Conservation (phyloP, 2,329 filamentous ascomycete species). For the Thelonectria discophora region DNA sequence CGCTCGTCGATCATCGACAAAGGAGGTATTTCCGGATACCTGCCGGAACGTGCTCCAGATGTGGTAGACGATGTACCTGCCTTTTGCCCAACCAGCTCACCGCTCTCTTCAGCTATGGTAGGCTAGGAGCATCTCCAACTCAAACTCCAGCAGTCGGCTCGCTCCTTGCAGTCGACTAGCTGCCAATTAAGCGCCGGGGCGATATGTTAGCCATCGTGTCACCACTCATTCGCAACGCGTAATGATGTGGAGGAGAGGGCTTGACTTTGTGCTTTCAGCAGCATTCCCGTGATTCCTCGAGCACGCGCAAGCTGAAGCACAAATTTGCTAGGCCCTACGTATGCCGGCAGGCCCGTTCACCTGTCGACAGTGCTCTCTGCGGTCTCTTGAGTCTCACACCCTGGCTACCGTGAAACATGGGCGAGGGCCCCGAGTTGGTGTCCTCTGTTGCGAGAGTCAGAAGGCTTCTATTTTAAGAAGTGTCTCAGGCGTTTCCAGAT, state of each 20-base stretch:
- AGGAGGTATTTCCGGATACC: no score
- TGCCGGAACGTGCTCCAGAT: no score
- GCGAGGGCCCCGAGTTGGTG: conserved; percentile 21
- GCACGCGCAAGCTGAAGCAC: conserved; percentile 6
- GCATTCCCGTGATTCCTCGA: conserved; percentile 9
- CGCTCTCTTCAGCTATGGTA: neutral
- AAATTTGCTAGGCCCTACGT: conserved; percentile 4
- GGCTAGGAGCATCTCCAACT: neutral
- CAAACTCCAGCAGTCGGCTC: neutral
- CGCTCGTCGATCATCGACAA: neutral
- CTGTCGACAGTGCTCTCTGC: conserved; percentile 1
- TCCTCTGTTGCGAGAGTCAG: conserved; percentile 8
- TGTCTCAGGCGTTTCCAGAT: conserved; percentile 40
- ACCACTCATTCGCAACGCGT: conserved; percentile 14
- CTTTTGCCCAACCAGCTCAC: no score
- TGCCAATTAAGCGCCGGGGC: conserved; percentile 5
- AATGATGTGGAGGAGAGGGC: conserved; percentile 6
- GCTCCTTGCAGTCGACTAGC: no score
- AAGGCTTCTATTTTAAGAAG: conserved; percentile 36
- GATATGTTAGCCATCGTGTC: conserved; percentile 21
- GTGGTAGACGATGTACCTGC: no score
- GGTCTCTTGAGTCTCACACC: conserved; percentile 18
- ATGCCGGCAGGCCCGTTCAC: neutral
- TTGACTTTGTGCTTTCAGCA: conserved; percentile 3
- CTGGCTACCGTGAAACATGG: conserved; percentile 38